Evolutionary conservation across 371 early-diverging fungal species (phyloP).

Genomic region (Mucor sp.): DNA sequence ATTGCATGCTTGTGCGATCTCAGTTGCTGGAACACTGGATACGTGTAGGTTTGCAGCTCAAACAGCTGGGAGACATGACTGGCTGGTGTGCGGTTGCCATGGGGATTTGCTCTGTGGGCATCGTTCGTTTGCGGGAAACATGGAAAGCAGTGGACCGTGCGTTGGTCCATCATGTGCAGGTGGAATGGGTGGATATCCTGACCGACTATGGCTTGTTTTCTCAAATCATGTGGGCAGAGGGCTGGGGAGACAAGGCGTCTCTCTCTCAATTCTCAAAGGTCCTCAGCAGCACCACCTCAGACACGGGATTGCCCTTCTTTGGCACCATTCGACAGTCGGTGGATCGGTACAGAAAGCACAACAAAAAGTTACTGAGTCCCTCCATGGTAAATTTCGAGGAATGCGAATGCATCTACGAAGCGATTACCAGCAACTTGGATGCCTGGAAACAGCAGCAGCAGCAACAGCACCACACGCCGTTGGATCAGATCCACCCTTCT

Average conservation of each 20-base stretch:
- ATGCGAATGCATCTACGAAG: slow-evolving; percentile 42
- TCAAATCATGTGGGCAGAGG: slow-evolving; percentile 35
- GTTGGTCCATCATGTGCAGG: slow-evolving; percentile 50
- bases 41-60: slow-evolving; percentile 58
- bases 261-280: slow-evolving; percentile 6
- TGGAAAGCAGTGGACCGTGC: slow-evolving; percentile 69
- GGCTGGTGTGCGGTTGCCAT: slow-evolving; percentile 78
- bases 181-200: slow-evolving; percentile 63
- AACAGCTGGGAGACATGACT: slow-evolving; percentile 67
- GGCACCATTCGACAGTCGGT: slow-evolving; percentile 45
- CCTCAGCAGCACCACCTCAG: background rate
- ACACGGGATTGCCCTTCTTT: slow-evolving; percentile 37
- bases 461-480: background rate
- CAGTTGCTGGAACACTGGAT: slow-evolving; percentile 77
- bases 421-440: slow-evolving; percentile 29
- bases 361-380: slow-evolving; percentile 11
- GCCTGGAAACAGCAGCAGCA: slow-evolving; percentile 14
- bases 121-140: slow-evolving; percentile 73
- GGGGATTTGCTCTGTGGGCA: slow-evolving; percentile 73
- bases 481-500: background rate
- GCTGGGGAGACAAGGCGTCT: slow-evolving; percentile 21
- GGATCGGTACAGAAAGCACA: slow-evolving; percentile 36
- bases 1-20: slow-evolving; percentile 43
- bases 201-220: slow-evolving; percentile 53
- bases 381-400: slow-evolving; percentile 45